These are phyloP conservation scores for Fusarium chuoi DNA, from an alignment of 2,329 filamentous ascomycete species.

Conservation along the genomic window DNA sequence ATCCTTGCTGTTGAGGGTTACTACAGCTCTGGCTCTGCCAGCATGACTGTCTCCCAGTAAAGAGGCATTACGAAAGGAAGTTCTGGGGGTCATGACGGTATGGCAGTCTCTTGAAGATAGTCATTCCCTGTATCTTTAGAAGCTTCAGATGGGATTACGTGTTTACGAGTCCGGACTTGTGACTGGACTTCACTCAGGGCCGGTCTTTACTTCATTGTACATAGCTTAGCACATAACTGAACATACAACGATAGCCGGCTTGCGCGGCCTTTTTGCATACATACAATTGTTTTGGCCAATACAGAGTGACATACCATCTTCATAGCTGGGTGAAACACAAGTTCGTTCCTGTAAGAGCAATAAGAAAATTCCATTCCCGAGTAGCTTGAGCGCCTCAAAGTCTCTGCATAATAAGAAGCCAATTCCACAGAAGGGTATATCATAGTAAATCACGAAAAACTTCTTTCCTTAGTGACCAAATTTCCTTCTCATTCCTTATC, in stretches of 20 bases:
- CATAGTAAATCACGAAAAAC: not conserved
- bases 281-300: accelerated
- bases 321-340: too few species aligned
- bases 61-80: too few species aligned
- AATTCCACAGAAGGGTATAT: not conserved
- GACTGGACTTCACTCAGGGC: not conserved
- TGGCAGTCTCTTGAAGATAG: not conserved
- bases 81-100: not conserved
- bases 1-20: slow-evolving; percentile 67
- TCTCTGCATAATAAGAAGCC: not conserved
- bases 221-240: slow-evolving; percentile 7
- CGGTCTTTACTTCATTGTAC: slow-evolving; percentile 12
- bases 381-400: too few species aligned
- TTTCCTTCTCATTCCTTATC: too few species aligned
- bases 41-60: slow-evolving; percentile 55
- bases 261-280: not conserved
- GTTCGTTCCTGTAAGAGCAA: not conserved
- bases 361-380: too few species aligned
- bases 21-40: slow-evolving; percentile 58
- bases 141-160: not conserved
- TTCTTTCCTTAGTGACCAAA: not conserved
- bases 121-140: not conserved
- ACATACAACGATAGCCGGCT: not conserved
- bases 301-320: not conserved
- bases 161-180: slow-evolving; percentile 8